Base-by-base conservation (phyloP, 2,329 filamentous ascomycete species). In the Aspergillus fumigatus region DNA sequence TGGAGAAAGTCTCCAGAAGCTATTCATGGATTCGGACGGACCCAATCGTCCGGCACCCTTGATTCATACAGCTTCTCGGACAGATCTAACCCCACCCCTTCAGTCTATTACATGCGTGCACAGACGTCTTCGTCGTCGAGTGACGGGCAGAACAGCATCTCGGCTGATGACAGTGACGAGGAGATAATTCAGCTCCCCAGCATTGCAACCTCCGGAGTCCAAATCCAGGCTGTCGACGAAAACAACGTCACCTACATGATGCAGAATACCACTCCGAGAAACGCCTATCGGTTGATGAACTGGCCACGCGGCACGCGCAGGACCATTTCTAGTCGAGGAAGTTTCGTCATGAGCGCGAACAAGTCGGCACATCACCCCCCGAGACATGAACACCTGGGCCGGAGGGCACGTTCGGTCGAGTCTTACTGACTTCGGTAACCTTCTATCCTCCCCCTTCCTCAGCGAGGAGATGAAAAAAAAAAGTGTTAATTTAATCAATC, bases 131-230 rank as follows among this genome's bases (percentile, higher is more conserved):
- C 54, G 7, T 61, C 66, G 6, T 66, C 64, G 5, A 58, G 54
- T 26, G 59, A 63, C 8, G 62, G 62, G 54, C 59, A 58, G 25
- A 51, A 50, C 25, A 64, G 64, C 50, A 57, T 61, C 43, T 65
- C 65, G 2, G 53, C 54, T 6, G 67, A 70, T 29, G 67, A 71
- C 10, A 67, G 65, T 5, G 70, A 73, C 48, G 71, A 73, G 47
- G 70, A 73, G 11, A 67, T 74, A 49, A 68, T 73, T 45, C 67
- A 72, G 4, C 65, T 74, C 9, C 71, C 71, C 14, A 70, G 65
- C 29, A 58, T 67, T 10, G 62, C 32, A 5, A 57, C 59, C 1
- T 69, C 66, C 3, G 62, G 61, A 6, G 62, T 70, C 3, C 67
- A 68, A 35, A 67, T 72, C 48, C 67, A 71, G 27, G 66, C 65